Conservation (phyloP, 768 basidiomycete genomes). For the Calocybe gangraenosa region DNA sequence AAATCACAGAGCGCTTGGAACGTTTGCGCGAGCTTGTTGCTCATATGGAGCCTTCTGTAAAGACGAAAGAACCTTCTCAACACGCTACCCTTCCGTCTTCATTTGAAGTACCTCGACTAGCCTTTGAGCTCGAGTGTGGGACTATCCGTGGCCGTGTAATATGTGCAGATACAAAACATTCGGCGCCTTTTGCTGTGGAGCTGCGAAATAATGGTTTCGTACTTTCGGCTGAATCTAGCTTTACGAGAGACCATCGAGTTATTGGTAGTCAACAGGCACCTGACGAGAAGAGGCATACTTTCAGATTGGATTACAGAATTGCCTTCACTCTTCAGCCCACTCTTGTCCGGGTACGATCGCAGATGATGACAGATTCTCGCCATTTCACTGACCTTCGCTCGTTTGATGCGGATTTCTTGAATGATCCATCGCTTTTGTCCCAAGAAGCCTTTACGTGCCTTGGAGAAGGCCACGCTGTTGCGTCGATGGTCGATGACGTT, state of each 20-base stretch:
- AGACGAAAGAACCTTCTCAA: conserved; percentile 6
- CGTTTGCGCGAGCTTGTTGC: conserved; percentile 37
- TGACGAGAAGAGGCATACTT: conserved; percentile 31
- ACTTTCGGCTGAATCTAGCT: conserved; percentile 38
- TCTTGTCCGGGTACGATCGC: conserved; percentile 48
- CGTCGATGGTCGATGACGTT: conserved; percentile 45
- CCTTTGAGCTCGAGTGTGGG: conserved; percentile 45
- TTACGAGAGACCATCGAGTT: conserved; percentile 23
- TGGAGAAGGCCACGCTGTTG: conserved; percentile 42
- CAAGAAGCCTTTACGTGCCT: conserved; percentile 51
- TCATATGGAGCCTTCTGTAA: conserved; percentile 12
- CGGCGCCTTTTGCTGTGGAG: conserved; percentile 49
- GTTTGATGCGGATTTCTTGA: conserved; percentile 31
- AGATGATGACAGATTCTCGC: conserved; percentile 20
- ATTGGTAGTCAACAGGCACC: conserved; percentile 20
- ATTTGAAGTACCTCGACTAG: conserved; percentile 43
- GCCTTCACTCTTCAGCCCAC: conserved; percentile 45
- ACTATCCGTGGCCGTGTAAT: conserved; percentile 47
- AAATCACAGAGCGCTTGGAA: conserved; percentile 52
- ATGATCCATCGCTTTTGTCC: conserved; percentile 51
- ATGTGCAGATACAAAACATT: conserved; percentile 36
- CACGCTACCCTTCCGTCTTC: conserved; percentile 20
- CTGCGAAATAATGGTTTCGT: conserved; percentile 51
- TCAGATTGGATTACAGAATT: conserved; percentile 41
- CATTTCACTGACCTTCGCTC: conserved; percentile 25